These are phyloP conservation scores for Myxozyma sirexii DNA, from an alignment of 805 yeast species.

Conservation along the genomic window DNA sequence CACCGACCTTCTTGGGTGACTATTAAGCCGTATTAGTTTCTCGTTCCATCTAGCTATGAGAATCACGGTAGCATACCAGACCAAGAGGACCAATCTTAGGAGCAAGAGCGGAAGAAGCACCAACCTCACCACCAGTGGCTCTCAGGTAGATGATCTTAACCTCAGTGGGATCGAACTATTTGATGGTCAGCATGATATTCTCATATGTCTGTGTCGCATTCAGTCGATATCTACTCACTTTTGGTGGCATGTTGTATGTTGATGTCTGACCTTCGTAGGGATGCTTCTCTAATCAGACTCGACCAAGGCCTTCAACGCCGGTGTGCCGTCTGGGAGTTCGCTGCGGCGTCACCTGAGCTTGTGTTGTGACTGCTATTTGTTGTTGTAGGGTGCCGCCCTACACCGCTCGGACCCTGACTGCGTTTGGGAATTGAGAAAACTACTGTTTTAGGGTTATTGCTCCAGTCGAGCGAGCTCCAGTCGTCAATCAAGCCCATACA, in stretches of 20 bases:
- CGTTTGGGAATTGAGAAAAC: too few species aligned
- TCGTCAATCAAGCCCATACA: too few species aligned
- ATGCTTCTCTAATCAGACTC: background rate
- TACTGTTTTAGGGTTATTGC: background rate
- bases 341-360: conserved; percentile 1
- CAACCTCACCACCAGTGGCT: conserved; percentile 99
- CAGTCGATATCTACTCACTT: conserved; percentile 12
- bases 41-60: background rate
- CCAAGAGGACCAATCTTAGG: conserved; percentile 99
- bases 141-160: conserved; percentile 97
- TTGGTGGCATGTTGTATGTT: conserved; percentile 28
- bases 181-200: background rate
- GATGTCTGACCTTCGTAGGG: conserved; percentile 1
- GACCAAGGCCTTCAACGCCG: background rate
- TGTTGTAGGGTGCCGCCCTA: background rate
- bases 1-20: conserved; percentile 97
- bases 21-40: background rate
- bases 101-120: conserved; percentile 99
- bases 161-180: conserved; percentile 93
- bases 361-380: background rate
- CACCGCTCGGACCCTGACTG: too few species aligned
- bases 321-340: background rate
- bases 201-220: background rate
- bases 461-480: too few species aligned
- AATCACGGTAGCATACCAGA: conserved; percentile 47